Conservation (phyloP, 73 alveolate species). For the Paramecium sexaurelia region DNA sequence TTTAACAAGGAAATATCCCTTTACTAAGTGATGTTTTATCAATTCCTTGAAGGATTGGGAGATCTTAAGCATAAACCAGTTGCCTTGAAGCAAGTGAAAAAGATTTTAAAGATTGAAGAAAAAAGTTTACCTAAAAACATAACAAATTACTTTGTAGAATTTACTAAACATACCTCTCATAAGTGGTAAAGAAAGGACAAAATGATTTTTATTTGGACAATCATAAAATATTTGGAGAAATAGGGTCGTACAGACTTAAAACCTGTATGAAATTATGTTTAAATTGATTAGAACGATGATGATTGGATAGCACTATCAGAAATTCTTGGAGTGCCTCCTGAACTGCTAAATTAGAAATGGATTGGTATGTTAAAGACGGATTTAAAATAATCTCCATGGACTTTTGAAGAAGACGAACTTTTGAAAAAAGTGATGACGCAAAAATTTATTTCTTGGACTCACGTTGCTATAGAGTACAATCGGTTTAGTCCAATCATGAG, state of each 20-base stretch:
- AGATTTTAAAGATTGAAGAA: conserved; percentile 36
- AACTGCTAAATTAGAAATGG: conserved; percentile 22
- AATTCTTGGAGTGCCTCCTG: conserved; percentile 7
- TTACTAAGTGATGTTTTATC: conserved; percentile 21
- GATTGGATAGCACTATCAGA: conserved; percentile 10
- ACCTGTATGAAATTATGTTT: conserved; percentile 14
- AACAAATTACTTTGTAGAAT: neutral
- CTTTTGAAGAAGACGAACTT: conserved; percentile 47
- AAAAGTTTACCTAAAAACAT: conserved; percentile 34
- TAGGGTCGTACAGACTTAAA: conserved; percentile 1
- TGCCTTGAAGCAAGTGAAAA: conserved; percentile 26
- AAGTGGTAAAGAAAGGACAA: conserved; percentile 50
- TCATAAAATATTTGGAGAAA: conserved; percentile 18
- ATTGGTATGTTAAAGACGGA: neutral
- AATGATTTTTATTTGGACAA: conserved; percentile 43
- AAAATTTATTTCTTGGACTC: conserved; percentile 40
- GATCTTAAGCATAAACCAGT: conserved; percentile 38
- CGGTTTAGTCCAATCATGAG: conserved; percentile 42
- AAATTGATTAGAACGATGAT: conserved; percentile 14
- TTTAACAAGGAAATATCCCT: neutral
- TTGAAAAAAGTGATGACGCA: conserved; percentile 34
- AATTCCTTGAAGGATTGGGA: conserved; percentile 31
- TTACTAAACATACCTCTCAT: conserved; percentile 7
- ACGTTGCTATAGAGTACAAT: conserved; percentile 6
- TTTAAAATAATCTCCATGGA: conserved; percentile 37